Evolutionary conservation across 225 moss, liverwort and hornwort species (phyloP).

Genomic region (Sphagnum contortum): DNA sequence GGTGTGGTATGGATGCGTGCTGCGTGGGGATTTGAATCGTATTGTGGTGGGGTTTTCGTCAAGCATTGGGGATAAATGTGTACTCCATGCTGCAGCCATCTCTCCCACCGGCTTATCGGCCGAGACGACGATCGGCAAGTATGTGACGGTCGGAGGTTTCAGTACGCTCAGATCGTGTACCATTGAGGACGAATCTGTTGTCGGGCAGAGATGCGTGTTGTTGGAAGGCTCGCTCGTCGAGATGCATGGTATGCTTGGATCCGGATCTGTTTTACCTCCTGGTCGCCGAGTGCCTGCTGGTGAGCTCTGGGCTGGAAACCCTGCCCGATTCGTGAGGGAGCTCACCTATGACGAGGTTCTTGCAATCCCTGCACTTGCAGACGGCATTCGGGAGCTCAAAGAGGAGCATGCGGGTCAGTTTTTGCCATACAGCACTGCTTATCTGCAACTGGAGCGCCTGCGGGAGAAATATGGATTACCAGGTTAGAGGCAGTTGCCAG

Average conservation of each 20-base stretch:
- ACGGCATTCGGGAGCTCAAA: conserved; percentile 48
- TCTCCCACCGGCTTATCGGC: conserved; percentile 65
- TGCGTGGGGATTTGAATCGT: conserved; percentile 87
- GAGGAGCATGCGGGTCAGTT: conserved; percentile 56
- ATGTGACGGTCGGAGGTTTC: conserved; percentile 58
- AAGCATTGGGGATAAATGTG: conserved; percentile 75
- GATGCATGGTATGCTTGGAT: conserved; percentile 68
- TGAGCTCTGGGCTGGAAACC: conserved; percentile 94
- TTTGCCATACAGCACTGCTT: conserved; percentile 76
- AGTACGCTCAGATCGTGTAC: conserved; percentile 91
- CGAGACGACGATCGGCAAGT: conserved; percentile 78
- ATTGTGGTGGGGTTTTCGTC: conserved; percentile 79
- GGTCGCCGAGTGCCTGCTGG: conserved; percentile 80
- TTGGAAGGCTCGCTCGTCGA: conserved; percentile 92
- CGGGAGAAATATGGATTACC: conserved; percentile 9
- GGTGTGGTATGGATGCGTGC: conserved; percentile 80
- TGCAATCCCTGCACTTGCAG: conserved; percentile 63
- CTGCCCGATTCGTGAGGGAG: conserved; percentile 70
- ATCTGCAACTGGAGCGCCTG: conserved; percentile 83
- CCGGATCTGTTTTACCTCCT: conserved; percentile 82
- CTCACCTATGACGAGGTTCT: conserved; percentile 74
- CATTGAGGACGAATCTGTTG: conserved; percentile 75
- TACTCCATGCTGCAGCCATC: conserved; percentile 73
- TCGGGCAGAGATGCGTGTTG: conserved; percentile 79
- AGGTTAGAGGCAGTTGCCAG: too few relatives aligned